Conservation (phyloP, 108 stramenopile species). For the Parietichytrium sp. region DNA sequence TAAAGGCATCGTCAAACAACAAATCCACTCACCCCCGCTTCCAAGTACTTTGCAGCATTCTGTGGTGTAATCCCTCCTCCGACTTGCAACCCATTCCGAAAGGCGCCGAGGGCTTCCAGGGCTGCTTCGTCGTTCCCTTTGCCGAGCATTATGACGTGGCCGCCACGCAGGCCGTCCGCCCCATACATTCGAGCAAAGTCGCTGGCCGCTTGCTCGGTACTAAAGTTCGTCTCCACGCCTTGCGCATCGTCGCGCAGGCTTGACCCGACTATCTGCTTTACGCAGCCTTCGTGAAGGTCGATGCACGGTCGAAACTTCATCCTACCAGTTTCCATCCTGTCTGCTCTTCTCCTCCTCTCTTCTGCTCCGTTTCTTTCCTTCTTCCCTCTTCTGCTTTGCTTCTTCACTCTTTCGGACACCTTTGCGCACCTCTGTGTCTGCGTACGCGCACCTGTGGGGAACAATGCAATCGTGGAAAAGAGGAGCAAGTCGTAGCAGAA, state of each 20-base stretch:
- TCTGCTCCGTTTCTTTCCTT: too few relatives aligned
- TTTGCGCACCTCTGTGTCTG: too few relatives aligned
- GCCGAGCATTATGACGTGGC: constrained; percentile 97
- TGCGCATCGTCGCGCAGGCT: constrained; percentile 61
- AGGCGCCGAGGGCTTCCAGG: constrained; percentile 71
- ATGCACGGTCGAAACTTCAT: constrained; percentile 98
- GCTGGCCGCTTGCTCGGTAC: constrained; percentile 69
- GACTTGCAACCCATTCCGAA: constrained; percentile 83
- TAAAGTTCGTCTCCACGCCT: constrained; percentile 77
- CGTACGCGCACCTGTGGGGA: too few relatives aligned
- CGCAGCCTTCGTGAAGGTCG: constrained; percentile 90
- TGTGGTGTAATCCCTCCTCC: constrained; percentile 86
- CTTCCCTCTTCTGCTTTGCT: too few relatives aligned
- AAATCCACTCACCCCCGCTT: too few relatives aligned
- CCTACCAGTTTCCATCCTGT: too few relatives aligned
- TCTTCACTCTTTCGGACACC: too few relatives aligned
- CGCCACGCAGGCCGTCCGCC: constrained; percentile 75
- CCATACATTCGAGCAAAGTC: constrained; percentile 73
- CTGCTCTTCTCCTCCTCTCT: too few relatives aligned
- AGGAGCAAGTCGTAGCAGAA: too few relatives aligned
- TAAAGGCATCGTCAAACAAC: too few relatives aligned
- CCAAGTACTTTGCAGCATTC: constrained; percentile 79
- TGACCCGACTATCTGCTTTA: constrained; percentile 97
- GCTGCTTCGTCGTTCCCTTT: constrained; percentile 83
- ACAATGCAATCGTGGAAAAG: too few relatives aligned